Percentiles rank a stretch among this genome's conserved stretches.
Evolutionary conservation across 2,329 filamentous ascomycete species (phyloP).

Genomic region (Paraconiothyrium sp.): DNA sequence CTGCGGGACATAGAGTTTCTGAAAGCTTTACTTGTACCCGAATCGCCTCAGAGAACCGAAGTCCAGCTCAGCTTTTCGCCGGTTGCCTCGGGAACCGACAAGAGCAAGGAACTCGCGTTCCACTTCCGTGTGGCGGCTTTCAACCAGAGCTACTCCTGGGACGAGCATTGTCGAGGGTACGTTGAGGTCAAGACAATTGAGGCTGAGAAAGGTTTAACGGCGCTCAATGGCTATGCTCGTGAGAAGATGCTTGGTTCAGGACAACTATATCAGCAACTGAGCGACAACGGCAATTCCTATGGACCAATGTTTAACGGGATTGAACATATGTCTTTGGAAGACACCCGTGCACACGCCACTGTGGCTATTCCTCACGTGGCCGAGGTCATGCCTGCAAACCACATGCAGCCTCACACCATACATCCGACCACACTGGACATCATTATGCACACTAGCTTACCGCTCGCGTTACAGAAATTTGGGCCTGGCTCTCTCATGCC

Average conservation of each 20-base stretch:
- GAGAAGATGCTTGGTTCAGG: not conserved
- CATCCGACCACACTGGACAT: constrained; percentile 14
- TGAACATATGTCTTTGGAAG: not conserved
- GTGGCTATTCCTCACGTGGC: constrained; percentile 3
- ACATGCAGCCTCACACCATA: constrained; percentile 11
- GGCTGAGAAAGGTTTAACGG: not conserved
- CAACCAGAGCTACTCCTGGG: not conserved
- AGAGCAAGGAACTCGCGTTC: constrained; percentile 1
- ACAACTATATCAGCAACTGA: not conserved
- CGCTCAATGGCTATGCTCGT: not conserved
- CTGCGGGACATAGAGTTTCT: constrained; percentile 7
- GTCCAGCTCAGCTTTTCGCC: not conserved
- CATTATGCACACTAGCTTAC: constrained; percentile 7
- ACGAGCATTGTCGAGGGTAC: constrained; percentile 8
- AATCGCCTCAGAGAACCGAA: constrained; percentile 9
- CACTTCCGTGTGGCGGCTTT: not conserved
- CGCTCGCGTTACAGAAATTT: not conserved
- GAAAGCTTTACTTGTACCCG: constrained; percentile 3
- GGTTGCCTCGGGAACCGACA: not conserved
- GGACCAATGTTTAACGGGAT: constrained; percentile 7
- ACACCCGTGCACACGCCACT: not conserved
- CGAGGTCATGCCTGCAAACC: not conserved
- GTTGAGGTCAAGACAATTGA: not conserved
- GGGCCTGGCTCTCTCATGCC: constrained; percentile 1
- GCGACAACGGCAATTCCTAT: constrained; percentile 12